Evolutionary conservation across 148 eudicot genomes (phyloP).

Genomic region (Rhododendron ferrugineum): DNA sequence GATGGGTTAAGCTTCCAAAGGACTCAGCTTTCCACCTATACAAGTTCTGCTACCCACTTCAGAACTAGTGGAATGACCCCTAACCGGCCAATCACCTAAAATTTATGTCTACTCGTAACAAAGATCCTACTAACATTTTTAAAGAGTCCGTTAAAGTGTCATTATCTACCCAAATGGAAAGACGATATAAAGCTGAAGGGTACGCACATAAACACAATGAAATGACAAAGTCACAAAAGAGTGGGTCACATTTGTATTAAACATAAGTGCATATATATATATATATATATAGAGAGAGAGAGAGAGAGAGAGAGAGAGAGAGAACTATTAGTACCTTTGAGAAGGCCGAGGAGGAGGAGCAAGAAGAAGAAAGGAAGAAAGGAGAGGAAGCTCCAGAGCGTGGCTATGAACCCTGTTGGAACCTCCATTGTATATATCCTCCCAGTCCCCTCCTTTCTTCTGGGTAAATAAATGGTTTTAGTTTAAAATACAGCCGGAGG

Average conservation of each 20-base stretch:
- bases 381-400: conserved; percentile 62
- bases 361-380: conserved; percentile 69
- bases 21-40: background rate
- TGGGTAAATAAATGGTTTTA: too few relatives aligned
- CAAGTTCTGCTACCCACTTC: background rate
- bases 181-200: too few relatives aligned
- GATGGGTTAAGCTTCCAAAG: background rate
- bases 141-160: too few relatives aligned
- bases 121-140: too few relatives aligned
- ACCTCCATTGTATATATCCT: conserved; percentile 43
- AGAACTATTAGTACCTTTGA: conserved; percentile 41
- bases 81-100: background rate
- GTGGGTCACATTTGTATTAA: background rate
- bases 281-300: too few relatives aligned
- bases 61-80: background rate
- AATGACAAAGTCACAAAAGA: background rate
- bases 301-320: too few relatives aligned
- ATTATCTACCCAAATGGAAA: too few relatives aligned
- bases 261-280: too few relatives aligned
- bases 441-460: too few relatives aligned
- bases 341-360: conserved; percentile 54
- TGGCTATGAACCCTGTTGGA: conserved; percentile 60
- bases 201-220: too few relatives aligned
- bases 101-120: background rate
- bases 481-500: too few relatives aligned